Percentiles rank a stretch among this genome's conserved stretches.
phyloP scores from a whole-genome alignment of 257 asterid species.

The Prunella vulgaris region DNA sequence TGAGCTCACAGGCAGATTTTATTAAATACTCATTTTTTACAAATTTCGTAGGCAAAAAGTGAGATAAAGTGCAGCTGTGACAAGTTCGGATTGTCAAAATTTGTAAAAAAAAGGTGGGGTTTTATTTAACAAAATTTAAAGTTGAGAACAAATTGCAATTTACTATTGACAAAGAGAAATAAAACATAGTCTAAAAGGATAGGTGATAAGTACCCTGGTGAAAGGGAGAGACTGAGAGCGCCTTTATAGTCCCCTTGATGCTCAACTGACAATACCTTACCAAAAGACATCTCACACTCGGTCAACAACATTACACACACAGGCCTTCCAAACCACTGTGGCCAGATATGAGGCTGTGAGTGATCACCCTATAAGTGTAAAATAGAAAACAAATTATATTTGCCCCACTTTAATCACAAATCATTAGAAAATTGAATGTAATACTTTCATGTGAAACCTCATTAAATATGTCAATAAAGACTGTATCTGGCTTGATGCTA shows the following conservation, averaged over 20 bases:
- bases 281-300: slow-evolving; percentile 74
- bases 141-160: no score
- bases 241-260: slow-evolving; percentile 73
- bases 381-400: slow-evolving; percentile 29
- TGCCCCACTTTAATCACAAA: background rate
- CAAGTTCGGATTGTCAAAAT: no score
- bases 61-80: no score
- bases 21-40: no score
- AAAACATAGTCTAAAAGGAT: slow-evolving; percentile 1
- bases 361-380: slow-evolving; percentile 62
- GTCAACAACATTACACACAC: slow-evolving; percentile 67
- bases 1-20: no score
- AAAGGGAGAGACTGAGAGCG: slow-evolving; percentile 59
- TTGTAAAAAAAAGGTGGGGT: no score
- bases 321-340: slow-evolving; percentile 78
- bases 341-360: slow-evolving; percentile 82
- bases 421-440: slow-evolving; percentile 13
- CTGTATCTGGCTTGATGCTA: slow-evolving; percentile 66
- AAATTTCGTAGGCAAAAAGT: no score
- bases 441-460: slow-evolving; percentile 50
- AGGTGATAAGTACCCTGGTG: slow-evolving; percentile 60
- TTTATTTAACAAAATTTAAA: no score
- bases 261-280: slow-evolving; percentile 50
- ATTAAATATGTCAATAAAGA: slow-evolving; percentile 69
- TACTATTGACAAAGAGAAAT: background rate